Base-by-base conservation (phyloP, 1,284 basidiomycete genomes). In the Phenoliferia sp. region DNA sequence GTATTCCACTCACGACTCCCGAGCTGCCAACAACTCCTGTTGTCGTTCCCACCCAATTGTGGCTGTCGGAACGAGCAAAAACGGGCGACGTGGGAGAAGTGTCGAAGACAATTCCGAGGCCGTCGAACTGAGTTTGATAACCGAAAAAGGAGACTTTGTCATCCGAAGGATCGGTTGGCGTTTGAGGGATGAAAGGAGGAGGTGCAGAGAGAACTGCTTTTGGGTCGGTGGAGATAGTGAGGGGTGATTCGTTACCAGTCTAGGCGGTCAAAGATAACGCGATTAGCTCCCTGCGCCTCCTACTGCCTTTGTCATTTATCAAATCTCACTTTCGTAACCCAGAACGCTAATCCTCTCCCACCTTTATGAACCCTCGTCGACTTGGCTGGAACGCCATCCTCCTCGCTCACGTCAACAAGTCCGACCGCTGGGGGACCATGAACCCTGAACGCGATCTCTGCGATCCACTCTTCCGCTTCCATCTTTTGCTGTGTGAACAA, bases 71-170 rank as follows among this genome's bases (percentile, higher is more conserved):
- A 3, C 76, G 64, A 12, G 65, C 56, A 34, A 70, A 69, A 19
- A 78, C 57, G 0, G 77, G 77, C 9, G 64, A 59, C 4, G 69
- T 68, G 1, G 77, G 76, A 16, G 73, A 66, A 3, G 72, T 67
- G 67, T 78, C 77, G 56, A 78, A 76, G 52, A 78, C 57, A 62
- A 78, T 59, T 17, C 75, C 76, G 29, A 78, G 74, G 48, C 77
- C 77, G 63, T 77, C 75, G 69, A 78, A 78, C 15, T 34, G 28
- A 33, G 62, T 69, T 17, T 72, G 67, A 29, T 68, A 69, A 39
- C 77, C 77, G 62, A 78, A 78, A 63, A 78, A 70, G 28, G 76
- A 77, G 50, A 77, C 72, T 52, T 54, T 17, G 16, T 61, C 34
- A 63, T 78, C 77, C n/a, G 66, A 44, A 28, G 68, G 67, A 60